Percentiles rank a stretch among this genome's conserved stretches.
These are phyloP conservation scores for Dichomitus squalens DNA, from an alignment of 1,284 basidiomycete genomes.

Conservation along the genomic window DNA sequence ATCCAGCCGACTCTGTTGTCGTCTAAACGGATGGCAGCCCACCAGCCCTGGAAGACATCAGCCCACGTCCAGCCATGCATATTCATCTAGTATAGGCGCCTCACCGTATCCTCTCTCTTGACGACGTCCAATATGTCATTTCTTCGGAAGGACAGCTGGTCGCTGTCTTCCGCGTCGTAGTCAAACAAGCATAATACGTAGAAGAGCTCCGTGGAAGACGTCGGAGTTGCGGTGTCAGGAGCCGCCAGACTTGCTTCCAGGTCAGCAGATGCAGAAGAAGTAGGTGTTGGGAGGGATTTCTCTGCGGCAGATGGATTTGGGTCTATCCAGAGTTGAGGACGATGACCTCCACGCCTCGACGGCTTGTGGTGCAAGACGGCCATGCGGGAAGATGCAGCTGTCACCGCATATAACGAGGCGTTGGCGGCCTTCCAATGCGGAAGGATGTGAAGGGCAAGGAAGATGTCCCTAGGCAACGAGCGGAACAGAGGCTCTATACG, in stretches of 20 bases:
- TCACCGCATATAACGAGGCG: slow-evolving; percentile 13
- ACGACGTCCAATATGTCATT: slow-evolving; percentile 70
- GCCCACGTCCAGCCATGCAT: neutral
- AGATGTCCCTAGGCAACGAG: slow-evolving; percentile 9
- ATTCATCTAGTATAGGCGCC: too few relatives aligned
- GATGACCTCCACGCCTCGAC: slow-evolving; percentile 23
- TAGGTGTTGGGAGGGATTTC: slow-evolving; percentile 18
- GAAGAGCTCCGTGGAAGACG: slow-evolving; percentile 30
- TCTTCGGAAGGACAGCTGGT: slow-evolving; percentile 62
- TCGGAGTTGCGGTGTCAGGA: slow-evolving; percentile 29
- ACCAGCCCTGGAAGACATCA: slow-evolving; percentile 57
- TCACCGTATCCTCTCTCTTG: slow-evolving; percentile 58
- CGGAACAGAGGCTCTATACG: neutral
- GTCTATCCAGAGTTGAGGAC: slow-evolving; percentile 52
- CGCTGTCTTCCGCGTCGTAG: slow-evolving; percentile 60
- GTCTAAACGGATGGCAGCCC: slow-evolving; percentile 68
- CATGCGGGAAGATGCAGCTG: slow-evolving; percentile 14
- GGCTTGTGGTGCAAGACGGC: slow-evolving; percentile 18
- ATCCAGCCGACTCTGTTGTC: slow-evolving; percentile 69
- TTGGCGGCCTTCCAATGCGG: neutral
- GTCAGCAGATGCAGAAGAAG: slow-evolving; percentile 29
- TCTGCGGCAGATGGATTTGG: slow-evolving; percentile 38
- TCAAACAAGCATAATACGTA: slow-evolving; percentile 68
- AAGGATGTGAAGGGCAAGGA: slow-evolving; percentile 3
- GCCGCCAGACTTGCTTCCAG: slow-evolving; percentile 26